A percentile compares a stretch with the other conserved stretches of the same genome.
Evolutionary conservation across 1,284 basidiomycete genomes (phyloP).

Genomic region (Hypsizygus ulmarius): DNA sequence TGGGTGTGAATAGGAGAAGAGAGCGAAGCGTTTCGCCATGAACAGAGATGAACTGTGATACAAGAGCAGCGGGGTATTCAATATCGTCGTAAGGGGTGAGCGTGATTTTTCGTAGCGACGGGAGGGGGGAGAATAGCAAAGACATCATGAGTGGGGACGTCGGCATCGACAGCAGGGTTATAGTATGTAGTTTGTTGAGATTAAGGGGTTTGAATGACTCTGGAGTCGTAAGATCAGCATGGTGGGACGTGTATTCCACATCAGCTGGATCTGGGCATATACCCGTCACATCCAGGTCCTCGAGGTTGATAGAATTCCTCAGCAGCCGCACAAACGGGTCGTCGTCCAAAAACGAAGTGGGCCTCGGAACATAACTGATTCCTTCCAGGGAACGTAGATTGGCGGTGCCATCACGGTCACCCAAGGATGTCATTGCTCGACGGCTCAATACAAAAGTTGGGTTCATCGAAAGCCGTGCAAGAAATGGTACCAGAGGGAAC

Average conservation of each 20-base stretch:
- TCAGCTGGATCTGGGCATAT: conserved; percentile 53
- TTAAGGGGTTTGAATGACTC: conserved; percentile 40
- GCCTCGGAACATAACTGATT: conserved; percentile 48
- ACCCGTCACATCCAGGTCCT: conserved; percentile 65
- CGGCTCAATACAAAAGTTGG: conserved; percentile 61
- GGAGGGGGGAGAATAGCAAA: conserved; percentile 61
- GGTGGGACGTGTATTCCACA: conserved; percentile 35
- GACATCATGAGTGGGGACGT: conserved; percentile 61
- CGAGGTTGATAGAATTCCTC: conserved; percentile 54
- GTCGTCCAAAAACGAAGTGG: conserved; percentile 31
- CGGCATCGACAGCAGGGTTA: conserved; percentile 68
- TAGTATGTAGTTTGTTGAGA: conserved; percentile 59
- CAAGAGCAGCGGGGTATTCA: conserved; percentile 53
- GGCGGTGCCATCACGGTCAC: conserved; percentile 48
- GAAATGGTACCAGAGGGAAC: conserved; percentile 70
- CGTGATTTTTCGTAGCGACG: conserved; percentile 64
- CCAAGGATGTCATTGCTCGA: conserved; percentile 54
- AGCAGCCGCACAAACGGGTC: conserved; percentile 59
- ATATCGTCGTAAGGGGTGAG: conserved; percentile 72
- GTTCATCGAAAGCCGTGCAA: conserved; percentile 59
- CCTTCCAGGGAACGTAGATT: conserved; percentile 63
- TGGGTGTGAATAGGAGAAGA: conserved; percentile 66
- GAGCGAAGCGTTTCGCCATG: conserved; percentile 65
- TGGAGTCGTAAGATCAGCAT: conserved; percentile 25
- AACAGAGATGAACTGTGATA: conserved; percentile 56